phyloP scores from a whole-genome alignment of 2,329 filamentous ascomycete genomes.

The Aspergillus versicolor region DNA sequence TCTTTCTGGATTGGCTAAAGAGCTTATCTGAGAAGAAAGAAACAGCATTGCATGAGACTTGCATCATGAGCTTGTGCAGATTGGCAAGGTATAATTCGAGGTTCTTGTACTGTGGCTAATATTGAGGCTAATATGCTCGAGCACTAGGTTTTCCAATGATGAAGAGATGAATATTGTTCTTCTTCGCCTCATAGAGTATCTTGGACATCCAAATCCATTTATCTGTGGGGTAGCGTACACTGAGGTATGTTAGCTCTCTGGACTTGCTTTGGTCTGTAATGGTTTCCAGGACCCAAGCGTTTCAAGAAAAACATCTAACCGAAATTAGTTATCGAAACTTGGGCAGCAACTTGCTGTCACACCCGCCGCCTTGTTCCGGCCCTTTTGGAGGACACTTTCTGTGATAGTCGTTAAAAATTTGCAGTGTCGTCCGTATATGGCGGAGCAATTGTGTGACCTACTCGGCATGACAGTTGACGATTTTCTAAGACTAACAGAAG shows the following conservation, averaged over 20 bases:
- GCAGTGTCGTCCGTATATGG: constrained; percentile 75
- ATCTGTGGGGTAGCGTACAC: constrained; percentile 79
- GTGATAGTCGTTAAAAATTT: constrained; percentile 82
- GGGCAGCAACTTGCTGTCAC: constrained; percentile 64
- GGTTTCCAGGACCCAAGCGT: neutral
- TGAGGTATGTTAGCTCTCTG: constrained; percentile 55
- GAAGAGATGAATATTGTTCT: constrained; percentile 85
- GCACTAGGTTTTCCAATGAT: constrained; percentile 64
- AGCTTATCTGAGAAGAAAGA: constrained; percentile 68
- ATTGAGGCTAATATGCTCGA: constrained; percentile 12
- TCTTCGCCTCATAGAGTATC: constrained; percentile 78
- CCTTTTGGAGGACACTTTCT: constrained; percentile 85
- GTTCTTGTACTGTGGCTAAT: neutral
- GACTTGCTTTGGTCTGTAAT: neutral
- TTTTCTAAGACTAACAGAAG: constrained; percentile 73
- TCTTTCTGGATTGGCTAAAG: constrained; percentile 69
- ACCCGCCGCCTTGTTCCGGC: constrained; percentile 70
- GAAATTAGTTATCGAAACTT: constrained; percentile 63
- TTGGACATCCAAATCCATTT: constrained; percentile 78
- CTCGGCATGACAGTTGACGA: constrained; percentile 72
- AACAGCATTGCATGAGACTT: constrained; percentile 72
- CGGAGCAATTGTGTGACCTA: constrained; percentile 75
- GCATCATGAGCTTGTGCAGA: constrained; percentile 82
- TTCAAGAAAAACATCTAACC: neutral
- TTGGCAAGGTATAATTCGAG: constrained; percentile 62